Conservation (phyloP, 2,329 filamentous ascomycete genomes). For the Shiraia sp. region DNA sequence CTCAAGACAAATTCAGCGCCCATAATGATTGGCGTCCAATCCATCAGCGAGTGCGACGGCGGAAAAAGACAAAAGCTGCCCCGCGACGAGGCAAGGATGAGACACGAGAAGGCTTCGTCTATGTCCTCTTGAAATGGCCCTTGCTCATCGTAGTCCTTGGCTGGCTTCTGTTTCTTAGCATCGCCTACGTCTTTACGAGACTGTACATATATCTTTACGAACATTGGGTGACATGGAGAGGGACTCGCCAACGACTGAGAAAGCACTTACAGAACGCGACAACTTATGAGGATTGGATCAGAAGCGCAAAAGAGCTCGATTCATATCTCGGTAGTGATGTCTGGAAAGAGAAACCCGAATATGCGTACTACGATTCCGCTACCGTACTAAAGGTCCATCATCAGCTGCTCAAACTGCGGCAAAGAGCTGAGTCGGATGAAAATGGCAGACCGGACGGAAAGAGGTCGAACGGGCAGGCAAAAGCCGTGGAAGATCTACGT, state of each 20-base stretch:
- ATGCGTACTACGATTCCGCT: constrained; percentile 82
- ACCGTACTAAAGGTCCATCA: constrained; percentile 78
- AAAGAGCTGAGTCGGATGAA: constrained; percentile 60
- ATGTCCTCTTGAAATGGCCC: constrained; percentile 89
- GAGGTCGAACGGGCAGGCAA: constrained; percentile 33
- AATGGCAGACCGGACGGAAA: constrained; percentile 36
- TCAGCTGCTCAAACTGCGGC: constrained; percentile 69
- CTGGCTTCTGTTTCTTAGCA: constrained; percentile 76
- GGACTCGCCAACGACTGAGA: constrained; percentile 72
- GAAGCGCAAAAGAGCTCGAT: constrained; percentile 78
- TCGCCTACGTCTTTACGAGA: constrained; percentile 78
- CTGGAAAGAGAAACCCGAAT: constrained; percentile 76
- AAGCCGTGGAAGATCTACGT: constrained; percentile 74
- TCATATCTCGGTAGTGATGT: constrained; percentile 75
- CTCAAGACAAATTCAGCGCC: constrained; percentile 73
- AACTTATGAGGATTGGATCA: constrained; percentile 82
- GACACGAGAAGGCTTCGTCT: constrained; percentile 90
- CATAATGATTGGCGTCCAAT: constrained; percentile 96
- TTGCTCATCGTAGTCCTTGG: constrained; percentile 77
- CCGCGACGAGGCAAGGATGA: constrained; percentile 71
- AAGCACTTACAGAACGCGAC: constrained; percentile 70
- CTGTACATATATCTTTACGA: constrained; percentile 93
- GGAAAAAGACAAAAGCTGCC: constrained; percentile 42
- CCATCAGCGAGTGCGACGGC: constrained; percentile 66
- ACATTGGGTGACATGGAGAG: constrained; percentile 87